Evolutionary conservation across 2,329 filamentous ascomycete species (phyloP).

Genomic region (Lomentospora prolificans): DNA sequence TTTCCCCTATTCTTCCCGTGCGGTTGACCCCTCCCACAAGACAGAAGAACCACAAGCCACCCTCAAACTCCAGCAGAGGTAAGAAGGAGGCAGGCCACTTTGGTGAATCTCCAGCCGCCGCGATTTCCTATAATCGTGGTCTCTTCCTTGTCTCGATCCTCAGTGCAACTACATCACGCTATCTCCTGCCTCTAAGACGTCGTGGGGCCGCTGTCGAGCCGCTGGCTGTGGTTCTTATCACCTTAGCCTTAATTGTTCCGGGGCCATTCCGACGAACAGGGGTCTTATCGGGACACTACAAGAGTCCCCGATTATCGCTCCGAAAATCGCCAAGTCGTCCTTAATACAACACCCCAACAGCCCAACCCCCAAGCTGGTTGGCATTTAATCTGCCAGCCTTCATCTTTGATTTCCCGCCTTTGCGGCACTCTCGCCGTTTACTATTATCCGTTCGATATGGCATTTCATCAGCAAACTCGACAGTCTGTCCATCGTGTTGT

Average conservation of each 20-base stretch:
- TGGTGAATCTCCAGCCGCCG: background rate
- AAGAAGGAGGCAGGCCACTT: too few species aligned
- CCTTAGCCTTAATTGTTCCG: background rate
- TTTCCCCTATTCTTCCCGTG: background rate
- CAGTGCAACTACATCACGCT: background rate
- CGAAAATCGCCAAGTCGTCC: background rate
- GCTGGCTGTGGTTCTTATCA: background rate
- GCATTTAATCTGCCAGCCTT: background rate
- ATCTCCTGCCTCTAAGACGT: background rate
- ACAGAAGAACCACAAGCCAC: background rate
- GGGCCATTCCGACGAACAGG: background rate
- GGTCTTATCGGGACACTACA: background rate
- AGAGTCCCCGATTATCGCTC: background rate
- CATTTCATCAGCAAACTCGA: conserved; percentile 50
- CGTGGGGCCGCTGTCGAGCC: background rate
- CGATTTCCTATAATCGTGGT: background rate
- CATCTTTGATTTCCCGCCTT: background rate
- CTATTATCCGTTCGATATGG: too few species aligned
- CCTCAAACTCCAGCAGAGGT: too few species aligned
- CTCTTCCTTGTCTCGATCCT: background rate
- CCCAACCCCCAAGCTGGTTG: background rate
- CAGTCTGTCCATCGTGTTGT: conserved; percentile 35
- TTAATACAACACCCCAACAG: background rate
- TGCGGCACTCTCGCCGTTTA: too few species aligned
- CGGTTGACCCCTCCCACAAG: background rate